Conservation (phyloP, 768 basidiomycete genomes). For the Coprinellus micaceus region DNA sequence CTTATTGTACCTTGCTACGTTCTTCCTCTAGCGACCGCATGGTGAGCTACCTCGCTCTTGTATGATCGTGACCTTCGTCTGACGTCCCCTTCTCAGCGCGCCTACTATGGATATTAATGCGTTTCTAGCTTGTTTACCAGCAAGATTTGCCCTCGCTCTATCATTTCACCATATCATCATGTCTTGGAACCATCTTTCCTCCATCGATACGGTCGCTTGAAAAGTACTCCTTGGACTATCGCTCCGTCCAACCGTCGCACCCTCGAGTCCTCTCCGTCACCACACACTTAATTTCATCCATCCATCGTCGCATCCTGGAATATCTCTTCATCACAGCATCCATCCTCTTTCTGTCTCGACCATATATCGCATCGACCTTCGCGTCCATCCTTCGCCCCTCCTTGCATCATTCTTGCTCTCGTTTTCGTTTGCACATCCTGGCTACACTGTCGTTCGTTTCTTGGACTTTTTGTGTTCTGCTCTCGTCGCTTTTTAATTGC, state of each 20-base stretch:
- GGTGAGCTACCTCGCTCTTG: conserved; percentile 23
- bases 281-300: conserved; percentile 11
- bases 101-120: conserved; percentile 42
- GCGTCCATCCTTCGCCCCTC: background rate
- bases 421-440: background rate
- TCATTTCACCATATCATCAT: conserved; percentile 19
- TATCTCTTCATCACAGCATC: background rate
- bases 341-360: background rate
- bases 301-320: conserved; percentile 6
- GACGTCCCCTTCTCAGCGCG: conserved; percentile 29
- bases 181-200: conserved; percentile 23
- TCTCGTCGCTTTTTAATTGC: background rate
- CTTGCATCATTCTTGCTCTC: background rate
- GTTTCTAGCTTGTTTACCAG: conserved; percentile 13
- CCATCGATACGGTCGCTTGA: conserved; percentile 16
- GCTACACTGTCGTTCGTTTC: background rate
- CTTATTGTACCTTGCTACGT: conserved; percentile 2
- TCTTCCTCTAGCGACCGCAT: conserved; percentile 34
- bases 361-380: conserved; percentile 1
- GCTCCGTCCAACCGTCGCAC: conserved; percentile 5
- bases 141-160: conserved; percentile 10
- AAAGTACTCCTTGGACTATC: conserved; percentile 20
- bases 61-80: background rate
- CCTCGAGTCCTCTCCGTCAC: background rate
- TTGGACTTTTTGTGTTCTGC: background rate